Percentiles rank a stretch among this genome's conserved stretches.
These are phyloP conservation scores for Globisporangium spiculum DNA, from an alignment of 352 stramenopile species.

Conservation along the genomic window DNA sequence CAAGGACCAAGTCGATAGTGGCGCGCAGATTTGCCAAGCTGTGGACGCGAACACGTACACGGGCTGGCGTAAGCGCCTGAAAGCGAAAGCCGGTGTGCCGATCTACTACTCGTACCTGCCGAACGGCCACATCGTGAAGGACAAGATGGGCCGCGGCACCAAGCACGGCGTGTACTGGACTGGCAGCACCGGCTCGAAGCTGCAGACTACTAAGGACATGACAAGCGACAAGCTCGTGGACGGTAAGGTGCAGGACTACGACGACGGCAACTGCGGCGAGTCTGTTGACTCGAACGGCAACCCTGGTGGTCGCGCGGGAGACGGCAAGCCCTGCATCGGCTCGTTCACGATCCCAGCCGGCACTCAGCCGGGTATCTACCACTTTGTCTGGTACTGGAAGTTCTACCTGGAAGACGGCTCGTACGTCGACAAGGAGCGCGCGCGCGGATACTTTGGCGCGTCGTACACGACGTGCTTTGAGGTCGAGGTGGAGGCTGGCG, in stretches of 20 bases:
- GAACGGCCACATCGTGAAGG: constrained; percentile 53
- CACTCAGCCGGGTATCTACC: constrained; percentile 48
- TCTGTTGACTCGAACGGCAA: constrained; percentile 40
- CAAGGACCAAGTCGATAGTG: constrained; percentile 54
- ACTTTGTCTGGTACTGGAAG: constrained; percentile 74
- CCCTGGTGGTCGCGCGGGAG: constrained; percentile 44
- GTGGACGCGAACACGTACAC: constrained; percentile 54
- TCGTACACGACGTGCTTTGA: constrained; percentile 72
- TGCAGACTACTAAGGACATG: constrained; percentile 51
- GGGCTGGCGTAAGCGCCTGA: constrained; percentile 55
- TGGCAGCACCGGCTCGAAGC: constrained; percentile 28
- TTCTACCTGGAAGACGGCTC: constrained; percentile 54
- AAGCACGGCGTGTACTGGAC: constrained; percentile 71
- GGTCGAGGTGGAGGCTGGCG: constrained; percentile 40
- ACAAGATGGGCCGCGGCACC: constrained; percentile 62
- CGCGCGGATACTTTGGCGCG: constrained; percentile 60
- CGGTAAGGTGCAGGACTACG: constrained; percentile 42
- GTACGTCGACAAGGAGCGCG: constrained; percentile 50
- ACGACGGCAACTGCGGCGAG: constrained; percentile 64
- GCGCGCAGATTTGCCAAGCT: constrained; percentile 39
- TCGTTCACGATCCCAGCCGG: constrained; percentile 44
- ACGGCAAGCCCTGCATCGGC: constrained; percentile 60
- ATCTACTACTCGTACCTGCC: constrained; percentile 39
- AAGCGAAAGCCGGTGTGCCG: constrained; percentile 29
- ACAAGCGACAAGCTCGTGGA: constrained; percentile 43